A percentile compares a stretch with the other conserved stretches of the same genome.
Conservation (phyloP, 345 rosid species). For the Lumnitzera racemosa region DNA sequence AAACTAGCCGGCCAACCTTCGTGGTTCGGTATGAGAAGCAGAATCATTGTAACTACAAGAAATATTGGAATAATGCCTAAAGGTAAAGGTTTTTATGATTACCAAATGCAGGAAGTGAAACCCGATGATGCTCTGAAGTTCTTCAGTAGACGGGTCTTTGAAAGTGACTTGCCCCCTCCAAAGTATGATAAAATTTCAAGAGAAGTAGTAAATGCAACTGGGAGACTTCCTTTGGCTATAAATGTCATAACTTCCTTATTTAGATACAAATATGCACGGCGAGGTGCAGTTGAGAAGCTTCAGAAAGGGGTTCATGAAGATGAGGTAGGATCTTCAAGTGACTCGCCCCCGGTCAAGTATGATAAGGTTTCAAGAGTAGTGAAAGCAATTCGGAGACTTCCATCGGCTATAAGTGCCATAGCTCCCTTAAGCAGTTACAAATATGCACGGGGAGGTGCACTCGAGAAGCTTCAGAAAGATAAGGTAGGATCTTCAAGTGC, state of each 20-base stretch:
- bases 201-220: too few species aligned
- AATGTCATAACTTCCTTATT: neutral
- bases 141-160: neutral
- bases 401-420: neutral
- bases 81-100: slow-evolving; percentile 3
- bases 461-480: slow-evolving; percentile 2
- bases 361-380: slow-evolving; percentile 10
- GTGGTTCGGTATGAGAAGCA: slow-evolving; percentile 1
- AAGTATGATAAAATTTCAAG: too few species aligned
- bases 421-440: neutral
- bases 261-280: neutral
- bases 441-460: neutral
- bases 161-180: too few species aligned
- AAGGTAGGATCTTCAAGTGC: slow-evolving; percentile 4
- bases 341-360: neutral
- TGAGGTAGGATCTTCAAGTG: neutral
- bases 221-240: neutral
- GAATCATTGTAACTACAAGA: slow-evolving; percentile 16
- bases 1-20: neutral
- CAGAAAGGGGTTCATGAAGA: slow-evolving; percentile 12
- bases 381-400: too few species aligned
- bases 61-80: slow-evolving; percentile 6
- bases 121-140: slow-evolving; percentile 9
- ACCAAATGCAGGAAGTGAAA: slow-evolving; percentile 6
- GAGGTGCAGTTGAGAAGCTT: neutral